A percentile compares a stretch with the other conserved stretches of the same genome.
phyloP scores from a whole-genome alignment of 2,329 filamentous ascomycete genomes.

The Phyllosticta paracitricarpa region DNA sequence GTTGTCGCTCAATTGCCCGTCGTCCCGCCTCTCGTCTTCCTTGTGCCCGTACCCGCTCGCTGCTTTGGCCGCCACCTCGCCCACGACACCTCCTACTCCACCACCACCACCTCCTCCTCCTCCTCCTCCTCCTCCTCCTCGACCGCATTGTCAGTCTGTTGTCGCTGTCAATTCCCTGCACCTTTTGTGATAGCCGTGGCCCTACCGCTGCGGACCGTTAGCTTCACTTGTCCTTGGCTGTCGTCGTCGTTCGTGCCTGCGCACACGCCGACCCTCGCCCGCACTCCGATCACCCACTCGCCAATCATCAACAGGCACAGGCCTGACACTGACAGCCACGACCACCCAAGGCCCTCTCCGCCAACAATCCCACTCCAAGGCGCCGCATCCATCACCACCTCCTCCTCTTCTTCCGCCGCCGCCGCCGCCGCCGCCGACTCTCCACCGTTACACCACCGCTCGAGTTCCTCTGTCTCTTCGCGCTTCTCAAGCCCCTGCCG shows the following conservation, averaged over 20 bases:
- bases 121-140: neutral
- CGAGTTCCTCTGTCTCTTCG: constrained; percentile 11
- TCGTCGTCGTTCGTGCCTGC: neutral
- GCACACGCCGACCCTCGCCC: neutral
- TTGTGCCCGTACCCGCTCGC: too few species aligned
- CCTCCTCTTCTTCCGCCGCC: constrained; percentile 9
- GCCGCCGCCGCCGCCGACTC: neutral
- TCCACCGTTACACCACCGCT: constrained; percentile 13
- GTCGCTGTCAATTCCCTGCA: too few species aligned
- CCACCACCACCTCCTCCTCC: neutral
- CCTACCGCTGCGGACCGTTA: neutral
- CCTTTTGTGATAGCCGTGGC: neutral
- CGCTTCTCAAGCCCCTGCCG: neutral
- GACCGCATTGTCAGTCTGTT: neutral
- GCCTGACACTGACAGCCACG: neutral
- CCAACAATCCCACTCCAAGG: constrained; percentile 14
- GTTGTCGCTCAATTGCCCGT: too few species aligned
- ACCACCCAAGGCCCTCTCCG: constrained; percentile 2
- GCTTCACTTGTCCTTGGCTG: neutral
- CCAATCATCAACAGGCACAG: constrained; percentile 7
- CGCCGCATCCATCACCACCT: constrained; percentile 18
- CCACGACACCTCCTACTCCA: neutral
- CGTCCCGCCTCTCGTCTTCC: neutral
- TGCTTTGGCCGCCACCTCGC: neutral
- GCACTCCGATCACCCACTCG: neutral